phyloP scores from a whole-genome alignment of 2,329 filamentous ascomycete species.

The Endothia cerciana region DNA sequence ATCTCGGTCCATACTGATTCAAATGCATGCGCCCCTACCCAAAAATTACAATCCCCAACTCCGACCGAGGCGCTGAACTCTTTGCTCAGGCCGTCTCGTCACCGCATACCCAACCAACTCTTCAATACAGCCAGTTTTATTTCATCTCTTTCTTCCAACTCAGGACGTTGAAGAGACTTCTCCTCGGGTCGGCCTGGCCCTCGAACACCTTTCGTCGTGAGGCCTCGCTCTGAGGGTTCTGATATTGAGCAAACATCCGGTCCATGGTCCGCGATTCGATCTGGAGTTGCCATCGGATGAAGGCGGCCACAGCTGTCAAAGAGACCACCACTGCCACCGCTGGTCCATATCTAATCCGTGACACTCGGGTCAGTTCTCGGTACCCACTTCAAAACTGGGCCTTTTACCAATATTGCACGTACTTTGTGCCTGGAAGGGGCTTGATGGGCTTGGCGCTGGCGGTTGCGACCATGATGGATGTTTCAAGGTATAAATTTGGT shows the following conservation, averaged over 20 bases:
- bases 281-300: constrained; percentile 40
- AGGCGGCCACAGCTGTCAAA: constrained; percentile 37
- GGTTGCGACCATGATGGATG: constrained; percentile 4
- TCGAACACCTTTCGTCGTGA: constrained; percentile 40
- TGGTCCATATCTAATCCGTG: constrained; percentile 17
- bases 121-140: neutral
- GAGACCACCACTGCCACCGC: constrained; percentile 18
- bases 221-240: constrained; percentile 43
- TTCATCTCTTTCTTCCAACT: constrained; percentile 20
- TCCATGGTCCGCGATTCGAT: constrained; percentile 42
- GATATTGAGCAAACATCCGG: constrained; percentile 44
- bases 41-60: constrained; percentile 1
- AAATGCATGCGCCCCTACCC: neutral
- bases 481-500: neutral
- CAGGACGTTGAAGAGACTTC: constrained; percentile 24
- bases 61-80: neutral
- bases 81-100: neutral
- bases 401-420: neutral
- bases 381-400: neutral
- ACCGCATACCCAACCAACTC: neutral
- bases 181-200: constrained; percentile 22
- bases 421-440: constrained; percentile 22
- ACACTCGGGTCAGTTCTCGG: neutral
- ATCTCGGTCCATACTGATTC: neutral
- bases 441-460: constrained; percentile 16